Percentiles rank a stretch among this genome's conserved stretches.
phyloP scores from a whole-genome alignment of 805 yeast species.

The Candida nemodendra region DNA sequence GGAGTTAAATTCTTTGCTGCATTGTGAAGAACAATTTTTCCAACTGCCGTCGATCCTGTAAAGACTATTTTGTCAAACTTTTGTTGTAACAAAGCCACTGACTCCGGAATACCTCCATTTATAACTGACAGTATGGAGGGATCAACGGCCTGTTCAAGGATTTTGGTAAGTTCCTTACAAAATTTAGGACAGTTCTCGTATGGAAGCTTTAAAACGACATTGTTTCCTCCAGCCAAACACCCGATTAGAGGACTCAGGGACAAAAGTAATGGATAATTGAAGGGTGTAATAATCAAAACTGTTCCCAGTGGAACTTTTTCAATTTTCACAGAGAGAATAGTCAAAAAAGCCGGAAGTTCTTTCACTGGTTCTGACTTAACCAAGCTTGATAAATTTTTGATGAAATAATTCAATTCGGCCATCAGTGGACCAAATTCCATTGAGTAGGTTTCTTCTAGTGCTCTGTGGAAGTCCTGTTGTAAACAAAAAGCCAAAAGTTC shows the following conservation, averaged over 20 bases:
- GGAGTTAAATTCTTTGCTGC: constrained; percentile 90
- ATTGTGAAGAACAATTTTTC: constrained; percentile 68
- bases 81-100: constrained; percentile 53
- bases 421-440: constrained; percentile 54
- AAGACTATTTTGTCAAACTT: constrained; percentile 81
- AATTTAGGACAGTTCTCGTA: constrained; percentile 70
- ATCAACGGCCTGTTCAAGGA: constrained; percentile 54
- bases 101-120: constrained; percentile 67
- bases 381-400: constrained; percentile 62
- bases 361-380: constrained; percentile 46
- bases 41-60: constrained; percentile 80
- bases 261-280: constrained; percentile 74
- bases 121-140: constrained; percentile 59
- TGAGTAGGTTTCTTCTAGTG: constrained; percentile 57
- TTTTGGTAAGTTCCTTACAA: constrained; percentile 51
- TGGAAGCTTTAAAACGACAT: constrained; percentile 67
- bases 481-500: constrained; percentile 58
- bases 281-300: constrained; percentile 72
- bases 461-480: constrained; percentile 63
- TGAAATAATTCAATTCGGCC: constrained; percentile 57
- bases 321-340: constrained; percentile 24
- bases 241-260: constrained; percentile 66
- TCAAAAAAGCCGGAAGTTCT: constrained; percentile 35
- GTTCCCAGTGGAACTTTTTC: constrained; percentile 57
- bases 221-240: constrained; percentile 85